A percentile compares a stretch with the other conserved stretches of the same genome.
phyloP scores from a whole-genome alignment of 768 basidiomycete genomes.

The Lentinula guzmanii region DNA sequence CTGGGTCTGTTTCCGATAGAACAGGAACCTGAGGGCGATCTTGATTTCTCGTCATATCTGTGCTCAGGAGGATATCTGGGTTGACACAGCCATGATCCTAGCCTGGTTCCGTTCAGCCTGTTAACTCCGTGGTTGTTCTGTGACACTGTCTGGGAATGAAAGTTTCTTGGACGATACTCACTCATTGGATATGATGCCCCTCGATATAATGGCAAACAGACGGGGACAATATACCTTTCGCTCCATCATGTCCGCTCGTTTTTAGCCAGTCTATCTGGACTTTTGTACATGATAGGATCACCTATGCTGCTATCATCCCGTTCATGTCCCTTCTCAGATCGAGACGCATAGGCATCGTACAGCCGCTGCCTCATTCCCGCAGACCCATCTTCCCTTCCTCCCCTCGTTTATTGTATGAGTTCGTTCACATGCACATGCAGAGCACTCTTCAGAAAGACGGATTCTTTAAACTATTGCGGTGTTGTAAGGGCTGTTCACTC shows the following conservation, averaged over 20 bases:
- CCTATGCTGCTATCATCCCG: background rate
- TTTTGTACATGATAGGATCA: background rate
- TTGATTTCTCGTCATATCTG: background rate
- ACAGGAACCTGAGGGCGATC: background rate
- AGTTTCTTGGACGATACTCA: no score
- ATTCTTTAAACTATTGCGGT: background rate
- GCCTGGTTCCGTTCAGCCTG: background rate
- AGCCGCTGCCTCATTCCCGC: constrained; percentile 1
- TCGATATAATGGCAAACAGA: no score
- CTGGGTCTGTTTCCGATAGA: no score
- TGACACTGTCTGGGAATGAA: background rate
- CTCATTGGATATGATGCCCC: no score
- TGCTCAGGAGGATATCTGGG: background rate
- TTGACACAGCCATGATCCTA: constrained; percentile 1
- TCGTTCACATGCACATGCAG: background rate
- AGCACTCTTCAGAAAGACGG: background rate
- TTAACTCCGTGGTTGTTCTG: no score
- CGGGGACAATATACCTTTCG: background rate
- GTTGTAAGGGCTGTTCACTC: background rate
- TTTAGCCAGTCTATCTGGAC: background rate
- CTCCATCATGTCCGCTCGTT: background rate
- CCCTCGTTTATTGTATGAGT: background rate
- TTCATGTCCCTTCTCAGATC: background rate
- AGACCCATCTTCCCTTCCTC: background rate
- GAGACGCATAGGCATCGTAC: background rate